Evolutionary conservation across 352 stramenopile genomes (phyloP).

Genomic region (Globisporangium radiosum): DNA sequence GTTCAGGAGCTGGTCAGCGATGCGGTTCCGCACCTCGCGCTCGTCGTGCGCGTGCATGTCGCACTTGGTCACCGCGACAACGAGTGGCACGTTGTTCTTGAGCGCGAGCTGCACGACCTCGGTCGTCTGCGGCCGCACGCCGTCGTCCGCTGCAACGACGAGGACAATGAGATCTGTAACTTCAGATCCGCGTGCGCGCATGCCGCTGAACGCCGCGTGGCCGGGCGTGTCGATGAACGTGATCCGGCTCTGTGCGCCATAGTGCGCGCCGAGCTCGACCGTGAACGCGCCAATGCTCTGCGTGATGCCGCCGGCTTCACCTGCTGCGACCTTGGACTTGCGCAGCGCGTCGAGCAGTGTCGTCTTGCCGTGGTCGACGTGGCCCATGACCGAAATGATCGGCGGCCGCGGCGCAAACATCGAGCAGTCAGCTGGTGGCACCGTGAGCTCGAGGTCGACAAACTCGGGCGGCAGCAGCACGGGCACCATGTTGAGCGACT

Average conservation of each 20-base stretch:
- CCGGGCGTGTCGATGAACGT: constrained; percentile 99
- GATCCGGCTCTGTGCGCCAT: constrained; percentile 53
- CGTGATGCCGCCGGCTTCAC: constrained; percentile 99
- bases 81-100: constrained; percentile 93
- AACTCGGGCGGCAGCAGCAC: constrained; percentile 78
- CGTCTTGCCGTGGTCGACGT: constrained; percentile 99
- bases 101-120: constrained; percentile 94
- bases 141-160: constrained; percentile 98
- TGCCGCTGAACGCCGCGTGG: constrained; percentile 98
- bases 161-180: constrained; percentile 98
- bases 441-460: constrained; percentile 67
- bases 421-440: constrained; percentile 55
- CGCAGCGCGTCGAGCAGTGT: constrained; percentile 94
- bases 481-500: constrained; percentile 82
- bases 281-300: constrained; percentile 97
- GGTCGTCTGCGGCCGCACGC: constrained; percentile 96
- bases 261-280: constrained; percentile 89
- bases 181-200: constrained; percentile 94
- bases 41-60: constrained; percentile 85
- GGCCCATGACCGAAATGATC: constrained; percentile 99
- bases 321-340: constrained; percentile 89
- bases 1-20: constrained; percentile 86
- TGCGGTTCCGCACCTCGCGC: constrained; percentile 51
- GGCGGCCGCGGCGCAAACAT: constrained; percentile 71
- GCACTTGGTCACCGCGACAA: constrained; percentile 98